Percentiles rank a stretch among this genome's conserved stretches.
Evolutionary conservation across 2,329 filamentous ascomycete genomes (phyloP).

Genomic region (Sphaerulina vaccinii): DNA sequence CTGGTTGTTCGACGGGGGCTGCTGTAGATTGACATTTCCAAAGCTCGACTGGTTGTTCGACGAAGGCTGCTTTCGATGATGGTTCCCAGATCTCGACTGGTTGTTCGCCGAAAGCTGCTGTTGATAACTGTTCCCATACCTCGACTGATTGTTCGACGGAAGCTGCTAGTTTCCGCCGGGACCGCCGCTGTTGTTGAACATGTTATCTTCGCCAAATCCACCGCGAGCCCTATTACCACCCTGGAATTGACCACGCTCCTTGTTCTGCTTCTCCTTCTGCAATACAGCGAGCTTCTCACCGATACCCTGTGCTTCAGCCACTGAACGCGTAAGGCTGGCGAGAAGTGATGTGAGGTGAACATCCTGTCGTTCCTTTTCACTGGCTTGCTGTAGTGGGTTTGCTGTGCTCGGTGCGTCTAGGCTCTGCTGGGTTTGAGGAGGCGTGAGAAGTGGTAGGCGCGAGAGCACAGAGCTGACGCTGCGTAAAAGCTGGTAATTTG

Average conservation of each 20-base stretch:
- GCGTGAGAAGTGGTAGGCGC: conserved; percentile 77
- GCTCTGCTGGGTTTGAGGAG: conserved; percentile 66
- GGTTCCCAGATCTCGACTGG: no score
- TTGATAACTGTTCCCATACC: background rate
- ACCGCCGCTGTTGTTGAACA: conserved; percentile 23
- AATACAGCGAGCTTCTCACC: conserved; percentile 67
- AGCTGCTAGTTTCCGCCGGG: conserved; percentile 18
- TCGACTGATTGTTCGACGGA: background rate
- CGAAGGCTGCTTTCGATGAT: no score
- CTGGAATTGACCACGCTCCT: conserved; percentile 28
- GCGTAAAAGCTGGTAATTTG: conserved; percentile 73
- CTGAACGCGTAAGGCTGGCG: conserved; percentile 69
- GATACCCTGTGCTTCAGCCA: conserved; percentile 68
- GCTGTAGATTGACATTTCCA: no score
- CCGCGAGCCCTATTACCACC: conserved; percentile 14
- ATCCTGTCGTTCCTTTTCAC: conserved; percentile 77
- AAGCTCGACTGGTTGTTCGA: no score
- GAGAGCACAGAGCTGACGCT: conserved; percentile 83
- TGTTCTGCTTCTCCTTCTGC: conserved; percentile 41
- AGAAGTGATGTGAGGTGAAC: conserved; percentile 76
- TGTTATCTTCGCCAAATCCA: conserved; percentile 22
- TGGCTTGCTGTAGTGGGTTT: conserved; percentile 35
- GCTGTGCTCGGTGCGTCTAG: conserved; percentile 52
- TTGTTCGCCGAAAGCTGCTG: no score
- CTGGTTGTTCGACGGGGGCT: no score